These are phyloP conservation scores for Hemisphaericaspora lyxosophila DNA, from an alignment of 1,139 yeast species.

Conservation along the genomic window DNA sequence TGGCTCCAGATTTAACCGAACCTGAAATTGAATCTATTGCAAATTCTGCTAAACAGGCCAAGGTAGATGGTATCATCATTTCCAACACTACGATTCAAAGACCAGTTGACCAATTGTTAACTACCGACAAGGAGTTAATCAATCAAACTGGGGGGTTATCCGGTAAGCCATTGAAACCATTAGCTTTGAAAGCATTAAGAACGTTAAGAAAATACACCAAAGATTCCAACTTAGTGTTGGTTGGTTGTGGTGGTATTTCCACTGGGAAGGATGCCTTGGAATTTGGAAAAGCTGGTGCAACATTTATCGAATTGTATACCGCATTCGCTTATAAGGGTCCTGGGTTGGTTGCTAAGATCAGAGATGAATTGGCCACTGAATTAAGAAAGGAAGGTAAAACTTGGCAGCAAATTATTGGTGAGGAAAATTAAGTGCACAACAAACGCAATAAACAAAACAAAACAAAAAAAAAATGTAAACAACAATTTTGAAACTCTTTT, in stretches of 20 bases:
- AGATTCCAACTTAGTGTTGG: constrained; percentile 65
- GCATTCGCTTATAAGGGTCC: constrained; percentile 94
- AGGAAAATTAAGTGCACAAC: constrained; percentile 44
- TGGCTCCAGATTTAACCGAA: constrained; percentile 89
- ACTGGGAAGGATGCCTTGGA: constrained; percentile 85
- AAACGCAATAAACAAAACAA: too few species aligned
- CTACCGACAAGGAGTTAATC: constrained; percentile 42
- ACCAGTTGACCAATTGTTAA: constrained; percentile 52
- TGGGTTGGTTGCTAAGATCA: constrained; percentile 74
- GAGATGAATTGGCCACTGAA: constrained; percentile 70
- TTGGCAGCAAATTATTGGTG: constrained; percentile 76
- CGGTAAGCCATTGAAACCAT: constrained; percentile 87
- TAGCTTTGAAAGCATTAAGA: constrained; percentile 68
- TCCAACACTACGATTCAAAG: constrained; percentile 90
- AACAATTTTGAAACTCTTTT: background rate
- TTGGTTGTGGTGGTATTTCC: constrained; percentile 95
- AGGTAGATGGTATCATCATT: constrained; percentile 87
- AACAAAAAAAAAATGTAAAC: constrained; percentile 2
- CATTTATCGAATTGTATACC: constrained; percentile 81
- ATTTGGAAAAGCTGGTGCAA: constrained; percentile 92
- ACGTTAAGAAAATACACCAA: constrained; percentile 74
- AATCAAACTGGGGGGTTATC: constrained; percentile 84
- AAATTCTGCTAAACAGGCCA: constrained; percentile 69
- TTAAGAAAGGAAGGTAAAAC: constrained; percentile 74
- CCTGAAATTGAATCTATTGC: constrained; percentile 84